A percentile compares a stretch with the other conserved stretches of the same genome.
Evolutionary conservation across 1,284 basidiomycete species (phyloP).

Genomic region (Schizophyllum amplum): DNA sequence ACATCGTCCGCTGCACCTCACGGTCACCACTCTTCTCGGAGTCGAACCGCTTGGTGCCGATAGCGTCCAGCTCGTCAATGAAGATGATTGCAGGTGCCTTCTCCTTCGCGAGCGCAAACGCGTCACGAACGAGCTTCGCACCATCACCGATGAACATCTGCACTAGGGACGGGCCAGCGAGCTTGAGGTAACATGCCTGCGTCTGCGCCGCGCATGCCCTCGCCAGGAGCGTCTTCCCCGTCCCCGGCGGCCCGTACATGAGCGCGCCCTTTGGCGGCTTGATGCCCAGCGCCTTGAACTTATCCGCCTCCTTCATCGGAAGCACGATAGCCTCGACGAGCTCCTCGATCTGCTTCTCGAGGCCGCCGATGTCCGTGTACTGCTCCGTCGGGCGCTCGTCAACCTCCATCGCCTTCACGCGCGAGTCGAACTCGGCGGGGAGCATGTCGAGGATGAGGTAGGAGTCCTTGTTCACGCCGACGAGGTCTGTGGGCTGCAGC

Average conservation of each 20-base stretch:
- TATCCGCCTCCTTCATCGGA: constrained; percentile 93
- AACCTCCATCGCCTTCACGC: constrained; percentile 99
- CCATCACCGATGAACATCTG: constrained; percentile 99
- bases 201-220: constrained; percentile 97
- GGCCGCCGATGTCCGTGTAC: constrained; percentile 95
- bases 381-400: constrained; percentile 99
- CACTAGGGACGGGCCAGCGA: constrained; percentile 95
- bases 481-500: constrained; percentile 87
- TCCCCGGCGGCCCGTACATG: constrained; percentile 95
- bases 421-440: constrained; percentile 96
- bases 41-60: constrained; percentile 96
- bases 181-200: constrained; percentile 96
- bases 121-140: constrained; percentile 93
- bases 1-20: constrained; percentile 99
- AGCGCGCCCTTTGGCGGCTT: constrained; percentile 97
- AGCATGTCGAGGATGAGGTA: constrained; percentile 95
- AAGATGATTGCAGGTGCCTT: constrained; percentile 99
- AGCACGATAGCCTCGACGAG: constrained; percentile 89
- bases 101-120: constrained; percentile 95
- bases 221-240: constrained; percentile 96
- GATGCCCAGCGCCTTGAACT: constrained; percentile 95
- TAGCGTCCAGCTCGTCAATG: constrained; percentile 96
- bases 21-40: constrained; percentile 98
- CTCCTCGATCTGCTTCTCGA: constrained; percentile 99
- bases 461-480: constrained; percentile 99